Evolutionary conservation across 2,329 filamentous ascomycete species (phyloP).

Genomic region (Exophiala viscosa): DNA sequence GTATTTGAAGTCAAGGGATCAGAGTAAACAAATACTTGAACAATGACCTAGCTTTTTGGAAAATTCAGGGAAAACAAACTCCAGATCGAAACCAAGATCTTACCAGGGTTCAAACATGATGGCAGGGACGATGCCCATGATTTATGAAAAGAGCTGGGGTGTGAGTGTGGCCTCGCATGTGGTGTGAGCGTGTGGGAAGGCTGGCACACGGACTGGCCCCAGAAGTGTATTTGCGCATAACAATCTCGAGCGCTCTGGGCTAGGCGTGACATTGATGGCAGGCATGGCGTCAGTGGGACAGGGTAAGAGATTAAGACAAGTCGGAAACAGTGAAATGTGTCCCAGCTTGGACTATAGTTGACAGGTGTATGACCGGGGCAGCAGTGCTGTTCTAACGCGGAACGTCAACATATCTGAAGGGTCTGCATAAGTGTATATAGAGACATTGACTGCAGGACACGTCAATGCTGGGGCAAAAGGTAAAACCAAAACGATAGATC

Average conservation of each 20-base stretch:
- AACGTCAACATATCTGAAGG: neutral
- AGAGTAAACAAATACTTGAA: no score
- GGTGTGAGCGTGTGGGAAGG: neutral
- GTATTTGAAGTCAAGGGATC: no score
- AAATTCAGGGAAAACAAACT: neutral
- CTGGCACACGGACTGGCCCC: neutral
- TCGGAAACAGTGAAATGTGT: slow-evolving; percentile 2
- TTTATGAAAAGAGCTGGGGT: neutral
- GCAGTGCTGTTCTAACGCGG: neutral
- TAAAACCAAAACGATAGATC: neutral
- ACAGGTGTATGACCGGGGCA: neutral
- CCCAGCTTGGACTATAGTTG: neutral
- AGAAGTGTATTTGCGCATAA: slow-evolving; percentile 3
- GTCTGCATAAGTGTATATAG: slow-evolving; percentile 2
- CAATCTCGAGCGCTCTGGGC: slow-evolving; percentile 16
- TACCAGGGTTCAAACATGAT: neutral
- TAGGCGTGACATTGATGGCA: slow-evolving; percentile 9
- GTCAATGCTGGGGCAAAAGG: neutral
- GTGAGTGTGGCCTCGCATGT: neutral
- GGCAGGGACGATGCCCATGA: neutral
- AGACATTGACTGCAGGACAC: neutral
- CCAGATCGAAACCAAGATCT: neutral
- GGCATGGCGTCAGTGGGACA: slow-evolving; percentile 13
- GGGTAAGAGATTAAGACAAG: slow-evolving; percentile 13
- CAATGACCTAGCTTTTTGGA: no score